Conservation (phyloP, 176 grass and related monocot species). For the Eleusine coracana region DNA sequence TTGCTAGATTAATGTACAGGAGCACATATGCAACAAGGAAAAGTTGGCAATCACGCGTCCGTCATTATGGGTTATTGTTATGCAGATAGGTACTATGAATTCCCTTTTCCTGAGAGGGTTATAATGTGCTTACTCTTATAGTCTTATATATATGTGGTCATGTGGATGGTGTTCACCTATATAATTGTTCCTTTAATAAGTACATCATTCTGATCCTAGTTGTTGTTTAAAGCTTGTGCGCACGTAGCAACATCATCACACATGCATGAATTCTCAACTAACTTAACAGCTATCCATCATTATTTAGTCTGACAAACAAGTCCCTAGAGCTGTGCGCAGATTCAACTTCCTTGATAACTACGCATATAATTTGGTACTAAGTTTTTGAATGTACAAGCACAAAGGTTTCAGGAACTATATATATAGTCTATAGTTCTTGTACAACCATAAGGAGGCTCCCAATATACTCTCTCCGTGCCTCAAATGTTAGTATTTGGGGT, state of each 20-base stretch:
- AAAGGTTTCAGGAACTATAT: no score
- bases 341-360: background rate
- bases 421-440: background rate
- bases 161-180: background rate
- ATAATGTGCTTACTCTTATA: background rate
- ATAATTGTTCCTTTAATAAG: background rate
- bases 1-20: background rate
- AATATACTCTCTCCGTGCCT: no score
- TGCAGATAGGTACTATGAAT: background rate
- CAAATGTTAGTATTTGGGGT: no score
- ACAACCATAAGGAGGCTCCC: background rate
- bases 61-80: background rate
- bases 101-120: background rate
- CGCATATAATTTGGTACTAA: background rate
- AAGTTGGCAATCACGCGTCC: no score
- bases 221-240: background rate
- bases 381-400: no score
- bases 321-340: background rate
- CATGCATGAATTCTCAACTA: slow-evolving; percentile 6
- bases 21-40: background rate
- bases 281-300: background rate
- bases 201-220: background rate
- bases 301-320: background rate
- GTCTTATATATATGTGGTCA: background rate
- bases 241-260: background rate